Percentiles rank a stretch among this genome's conserved stretches.
Evolutionary conservation across 768 basidiomycete species (phyloP).

Genomic region (Pholiota microspora): DNA sequence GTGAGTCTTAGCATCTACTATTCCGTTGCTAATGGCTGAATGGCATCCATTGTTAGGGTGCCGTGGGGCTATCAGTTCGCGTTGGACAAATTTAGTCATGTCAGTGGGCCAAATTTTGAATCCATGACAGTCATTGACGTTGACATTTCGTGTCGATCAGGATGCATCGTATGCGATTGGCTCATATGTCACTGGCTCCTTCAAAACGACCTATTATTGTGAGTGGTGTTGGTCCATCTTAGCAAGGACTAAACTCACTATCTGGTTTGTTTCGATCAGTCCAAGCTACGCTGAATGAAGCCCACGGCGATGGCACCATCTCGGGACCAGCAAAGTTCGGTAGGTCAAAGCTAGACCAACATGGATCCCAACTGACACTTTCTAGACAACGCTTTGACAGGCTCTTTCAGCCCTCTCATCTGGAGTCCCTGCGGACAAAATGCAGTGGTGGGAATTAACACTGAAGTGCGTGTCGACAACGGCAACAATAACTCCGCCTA

Average conservation of each 20-base stretch:
- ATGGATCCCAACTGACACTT: neutral
- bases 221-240: neutral
- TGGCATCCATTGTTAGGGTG: slow-evolving; percentile 5
- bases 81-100: slow-evolving; percentile 18
- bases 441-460: slow-evolving; percentile 19
- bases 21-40: neutral
- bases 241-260: neutral
- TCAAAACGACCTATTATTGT: slow-evolving; percentile 20
- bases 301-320: slow-evolving; percentile 7
- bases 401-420: slow-evolving; percentile 11
- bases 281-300: slow-evolving; percentile 15
- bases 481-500: slow-evolving; percentile 10
- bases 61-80: slow-evolving; percentile 23
- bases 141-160: slow-evolving; percentile 1
- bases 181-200: slow-evolving; percentile 15
- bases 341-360: neutral
- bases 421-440: slow-evolving; percentile 22
- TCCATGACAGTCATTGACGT: neutral
- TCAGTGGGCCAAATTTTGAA: neutral
- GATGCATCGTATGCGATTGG: slow-evolving; percentile 17
- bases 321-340: slow-evolving; percentile 15
- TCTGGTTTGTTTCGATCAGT: slow-evolving; percentile 8
- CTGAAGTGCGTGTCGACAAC: slow-evolving; percentile 19
- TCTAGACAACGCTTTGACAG: slow-evolving; percentile 6
- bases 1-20: slow-evolving; percentile 7